A percentile compares a stretch with the other conserved stretches of the same genome.
These are phyloP conservation scores for Emergomyces pasteurianus DNA, from an alignment of 2,329 filamentous ascomycete species.

Conservation along the genomic window DNA sequence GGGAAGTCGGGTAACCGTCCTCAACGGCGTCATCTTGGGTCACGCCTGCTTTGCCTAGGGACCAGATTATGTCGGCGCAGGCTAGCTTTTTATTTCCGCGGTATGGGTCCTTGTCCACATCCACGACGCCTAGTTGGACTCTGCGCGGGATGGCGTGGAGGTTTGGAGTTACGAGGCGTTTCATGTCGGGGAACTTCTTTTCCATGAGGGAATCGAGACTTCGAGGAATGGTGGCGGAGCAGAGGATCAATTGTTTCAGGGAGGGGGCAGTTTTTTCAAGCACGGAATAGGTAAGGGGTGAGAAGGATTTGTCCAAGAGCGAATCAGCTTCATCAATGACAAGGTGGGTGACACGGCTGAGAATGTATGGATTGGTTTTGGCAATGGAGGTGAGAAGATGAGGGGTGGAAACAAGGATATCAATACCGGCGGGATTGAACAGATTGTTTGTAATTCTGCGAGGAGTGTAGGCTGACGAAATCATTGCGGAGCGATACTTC, in stretches of 20 bases:
- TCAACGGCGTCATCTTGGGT: slow-evolving; percentile 17
- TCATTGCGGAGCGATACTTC: slow-evolving; percentile 74
- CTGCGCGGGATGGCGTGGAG: slow-evolving; percentile 90
- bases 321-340: slow-evolving; percentile 95
- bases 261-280: slow-evolving; percentile 72
- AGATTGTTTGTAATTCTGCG: slow-evolving; percentile 74
- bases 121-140: slow-evolving; percentile 85
- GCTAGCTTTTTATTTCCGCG: slow-evolving; percentile 85
- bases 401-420: slow-evolving; percentile 77
- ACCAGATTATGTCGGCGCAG: slow-evolving; percentile 89
- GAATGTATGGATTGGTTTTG: slow-evolving; percentile 77
- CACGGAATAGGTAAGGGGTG: slow-evolving; percentile 67
- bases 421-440: slow-evolving; percentile 69
- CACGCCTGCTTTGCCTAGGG: slow-evolving; percentile 69
- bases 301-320: slow-evolving; percentile 85
- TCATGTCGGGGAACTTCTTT: slow-evolving; percentile 68
- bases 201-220: slow-evolving; percentile 78
- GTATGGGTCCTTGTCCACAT: slow-evolving; percentile 86
- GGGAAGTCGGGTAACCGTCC: slow-evolving; percentile 22
- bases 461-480: slow-evolving; percentile 65
- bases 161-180: slow-evolving; percentile 84
- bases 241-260: slow-evolving; percentile 75
- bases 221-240: slow-evolving; percentile 89
- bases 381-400: slow-evolving; percentile 82
- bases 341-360: slow-evolving; percentile 81